Evolutionary conservation across 768 basidiomycete genomes (phyloP), one percentile per base, ranked within the genome.

Genomic region (Cystobasidium tubakii): DNA sequence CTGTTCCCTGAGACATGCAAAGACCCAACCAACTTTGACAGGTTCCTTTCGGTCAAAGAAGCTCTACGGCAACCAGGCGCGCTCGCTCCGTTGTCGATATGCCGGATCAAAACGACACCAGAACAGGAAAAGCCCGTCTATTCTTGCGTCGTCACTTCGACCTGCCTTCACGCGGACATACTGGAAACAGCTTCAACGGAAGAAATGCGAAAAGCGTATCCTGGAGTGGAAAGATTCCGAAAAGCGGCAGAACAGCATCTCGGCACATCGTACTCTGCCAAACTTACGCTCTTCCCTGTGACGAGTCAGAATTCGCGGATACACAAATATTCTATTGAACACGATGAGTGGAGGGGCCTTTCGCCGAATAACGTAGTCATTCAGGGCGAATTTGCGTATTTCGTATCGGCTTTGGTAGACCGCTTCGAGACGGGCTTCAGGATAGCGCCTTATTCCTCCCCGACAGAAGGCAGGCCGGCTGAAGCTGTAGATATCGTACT

Each of bases 71-170:
- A 36, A 60, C 42, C 86, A 86, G 81, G 84, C 83, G 72, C 82
- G 39, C 88, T 88, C 1, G 76, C 90, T 12, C 15, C 34, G 4
- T 81, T 84, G 21, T 83, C 86, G 1, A 87, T 84, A 77, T 78
- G 89, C 39, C 27, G 23, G 13, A n/a, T 31, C 65, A 9, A 57
- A 19, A n/a, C 65, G 17, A 0, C 70, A 62, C 31, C 73, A 73
- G n/a, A 0, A 74, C 73, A 15, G 70, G 75, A n/a, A n/a, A n/a
- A 76, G 72, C 10, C 78, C 3, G 80, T 85, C 55, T 78, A 85
- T 29, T 89, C 92, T n/a, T 83, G 86, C 39, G 91, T 98, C 75
- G 94, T 97, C 57, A 86, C 88, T 6, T 97, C 93, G 13, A 90
- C 90, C 1, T 84, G 88, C 3, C 83, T 95, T 39, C 93, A 96